Evolutionary conservation across 441 rosid genomes (phyloP), one percentile per base, ranked within the genome.

Genomic region (Erysimum pusillum): DNA sequence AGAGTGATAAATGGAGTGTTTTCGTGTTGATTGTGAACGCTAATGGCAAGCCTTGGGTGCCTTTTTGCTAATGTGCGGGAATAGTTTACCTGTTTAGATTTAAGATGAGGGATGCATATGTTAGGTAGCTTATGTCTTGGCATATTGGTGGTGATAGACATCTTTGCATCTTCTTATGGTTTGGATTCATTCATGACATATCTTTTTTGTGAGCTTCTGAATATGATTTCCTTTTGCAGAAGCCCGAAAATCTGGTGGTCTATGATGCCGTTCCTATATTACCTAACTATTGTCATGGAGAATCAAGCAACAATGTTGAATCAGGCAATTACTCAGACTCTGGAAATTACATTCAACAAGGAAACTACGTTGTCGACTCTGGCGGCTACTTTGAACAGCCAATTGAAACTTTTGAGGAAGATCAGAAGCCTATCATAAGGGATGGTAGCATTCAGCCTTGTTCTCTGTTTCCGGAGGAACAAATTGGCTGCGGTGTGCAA

Each of bases 231-330:
- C 12, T 60, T 63, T 78, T 51, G 62, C 86, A 94, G 98, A 86
- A 80, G 71, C 79, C 81, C 49, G 88, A 81, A 22, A 67, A 60
- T 42, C 63, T 75, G 39, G 81, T 62, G 58, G 73, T 80, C 38
- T 78, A 82, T 74, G 98, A 71, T 70, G 81, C 86, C 51, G 69
- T 75, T 76, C 46, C 75, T 9, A 34, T 64, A 79, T 82, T 79
- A 14, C 56, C 74, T 46, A 88, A 80, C 70, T 83, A 79, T 79
- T 80, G 74, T 75, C 76, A 74, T 70, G 97, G 89, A 32, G 97
- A 87, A 38, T 69, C 95, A 38, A 89, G 92, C 85, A 86, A 84
- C 73, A 78, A 81, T 61, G 81, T 65, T 39, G 91, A 87, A 51
- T 73, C 81, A 67, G 81, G 74, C 35, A 72, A 72, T 39, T 32